Evolutionary conservation across 2,329 filamentous ascomycete genomes (phyloP).

Genomic region (Coniochaeta prunicola): DNA sequence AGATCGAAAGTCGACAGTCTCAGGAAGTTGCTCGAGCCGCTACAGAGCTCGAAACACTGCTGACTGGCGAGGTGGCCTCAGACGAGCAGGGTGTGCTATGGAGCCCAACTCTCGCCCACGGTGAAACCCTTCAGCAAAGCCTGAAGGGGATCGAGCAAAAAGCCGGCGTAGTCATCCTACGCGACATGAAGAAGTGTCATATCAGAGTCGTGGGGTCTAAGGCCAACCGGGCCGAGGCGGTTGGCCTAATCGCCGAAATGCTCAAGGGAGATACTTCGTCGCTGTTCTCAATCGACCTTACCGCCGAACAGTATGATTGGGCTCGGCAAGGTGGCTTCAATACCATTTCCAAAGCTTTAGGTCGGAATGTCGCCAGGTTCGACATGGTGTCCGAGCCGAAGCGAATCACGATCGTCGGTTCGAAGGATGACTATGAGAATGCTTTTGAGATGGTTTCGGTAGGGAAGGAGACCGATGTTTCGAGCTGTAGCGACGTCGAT

Average conservation of each 20-base stretch:
- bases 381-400: slow-evolving; percentile 23
- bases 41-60: slow-evolving; percentile 16
- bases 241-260: background rate
- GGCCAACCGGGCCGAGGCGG: background rate
- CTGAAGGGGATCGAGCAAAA: background rate
- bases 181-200: background rate
- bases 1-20: slow-evolving; percentile 26
- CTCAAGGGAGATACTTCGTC: background rate
- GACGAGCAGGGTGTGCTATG: background rate
- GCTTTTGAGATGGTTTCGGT: slow-evolving; percentile 8
- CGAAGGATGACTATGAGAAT: slow-evolving; percentile 11
- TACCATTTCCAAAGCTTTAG: slow-evolving; percentile 15
- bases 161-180: background rate
- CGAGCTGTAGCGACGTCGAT: background rate
- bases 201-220: background rate
- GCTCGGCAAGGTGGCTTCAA: slow-evolving; percentile 24
- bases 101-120: background rate
- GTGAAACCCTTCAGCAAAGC: background rate
- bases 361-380: slow-evolving; percentile 16
- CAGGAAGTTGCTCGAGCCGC: slow-evolving; percentile 24
- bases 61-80: background rate
- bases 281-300: slow-evolving; percentile 8
- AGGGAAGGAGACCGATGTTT: background rate
- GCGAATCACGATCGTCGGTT: slow-evolving; percentile 22
- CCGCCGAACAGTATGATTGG: slow-evolving; percentile 18